Evolutionary conservation across 768 basidiomycete species (phyloP), one percentile per base, ranked within the genome.

Genomic region (Mycena olivaceomarginata): DNA sequence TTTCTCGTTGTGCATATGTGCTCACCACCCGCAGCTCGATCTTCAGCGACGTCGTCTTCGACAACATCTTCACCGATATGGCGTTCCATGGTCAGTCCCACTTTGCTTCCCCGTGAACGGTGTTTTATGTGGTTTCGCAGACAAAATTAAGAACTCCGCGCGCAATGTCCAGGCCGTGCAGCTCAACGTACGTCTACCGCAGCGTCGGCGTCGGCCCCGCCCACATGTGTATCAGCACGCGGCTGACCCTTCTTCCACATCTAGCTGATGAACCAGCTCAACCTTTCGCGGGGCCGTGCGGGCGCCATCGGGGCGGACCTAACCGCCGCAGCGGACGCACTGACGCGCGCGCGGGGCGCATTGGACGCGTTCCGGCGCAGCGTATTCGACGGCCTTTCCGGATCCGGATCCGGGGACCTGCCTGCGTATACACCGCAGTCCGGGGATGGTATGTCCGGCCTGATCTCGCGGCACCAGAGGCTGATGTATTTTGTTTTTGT

Each of bases 11-110:
- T 31, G 37, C 16, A 43, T 48, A 25, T 7, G 22, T 37, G 45
- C 20, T 11, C 70, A 18, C 7, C 71, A 11, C n/a, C 53, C 22
- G 43, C 22, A 72, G 70, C 40, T 65, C 70, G 16, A 53, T 89
- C 41, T 72, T 88, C 39, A 84, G 82, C 74, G 87, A 88, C 76
- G 82, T 88, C 18, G 84, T 88, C 72, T 89, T 88, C 77, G 87
- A 89, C 76, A 87, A 88, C 74, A 83, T 88, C 37, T 86, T 87
- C 78, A 85, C 88, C 10, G 88, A 90, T 80, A 80, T 86, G 79
- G 84, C 83, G 45, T 88, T 89, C 80, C 86, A 88, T 74, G 83
- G 89, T 89, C 77, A 79, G 81, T n/a, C 22, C 76, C 56, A 68
- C 51, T 48, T 11, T 11, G 31, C 57, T 20, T 45, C 2, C 16